A percentile compares a stretch with the other conserved stretches of the same genome.
Evolutionary conservation across 805 yeast genomes (phyloP).

Genomic region (Candida caryicola): DNA sequence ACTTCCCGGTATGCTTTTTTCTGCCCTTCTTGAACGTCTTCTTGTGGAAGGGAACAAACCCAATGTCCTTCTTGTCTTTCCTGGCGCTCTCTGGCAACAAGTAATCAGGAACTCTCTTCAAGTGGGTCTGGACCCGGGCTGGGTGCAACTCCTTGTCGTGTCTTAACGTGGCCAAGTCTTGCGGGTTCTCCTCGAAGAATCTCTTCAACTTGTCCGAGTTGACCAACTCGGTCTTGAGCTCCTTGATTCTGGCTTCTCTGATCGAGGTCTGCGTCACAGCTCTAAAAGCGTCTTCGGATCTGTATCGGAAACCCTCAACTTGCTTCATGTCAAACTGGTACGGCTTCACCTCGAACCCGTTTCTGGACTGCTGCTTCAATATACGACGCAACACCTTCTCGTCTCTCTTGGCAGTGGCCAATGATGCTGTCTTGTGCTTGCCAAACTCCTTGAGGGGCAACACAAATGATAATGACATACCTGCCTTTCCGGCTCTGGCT

Average conservation of each 20-base stretch:
- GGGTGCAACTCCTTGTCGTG: slow-evolving; percentile 90
- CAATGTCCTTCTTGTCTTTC: slow-evolving; percentile 49
- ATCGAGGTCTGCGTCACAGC: slow-evolving; percentile 87
- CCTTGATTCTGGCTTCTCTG: slow-evolving; percentile 90
- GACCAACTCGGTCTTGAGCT: slow-evolving; percentile 80
- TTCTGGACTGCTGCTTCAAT: slow-evolving; percentile 67
- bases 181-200: slow-evolving; percentile 96
- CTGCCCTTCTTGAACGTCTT: slow-evolving; percentile 45
- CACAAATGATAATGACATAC: slow-evolving; percentile 91
- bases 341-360: slow-evolving; percentile 76
- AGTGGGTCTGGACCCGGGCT: slow-evolving; percentile 74
- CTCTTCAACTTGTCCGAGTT: slow-evolving; percentile 88
- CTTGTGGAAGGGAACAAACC: slow-evolving; percentile 73
- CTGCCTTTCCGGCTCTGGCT: slow-evolving; percentile 94
- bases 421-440: slow-evolving; percentile 77
- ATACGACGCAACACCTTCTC: slow-evolving; percentile 81
- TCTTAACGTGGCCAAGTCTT: slow-evolving; percentile 81
- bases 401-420: slow-evolving; percentile 71
- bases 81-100: slow-evolving; percentile 79
- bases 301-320: slow-evolving; percentile 91
- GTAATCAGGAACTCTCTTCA: slow-evolving; percentile 91
- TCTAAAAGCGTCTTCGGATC: slow-evolving; percentile 96
- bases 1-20: slow-evolving; percentile 38
- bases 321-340: slow-evolving; percentile 89
- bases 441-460: slow-evolving; percentile 82